phyloP scores from a whole-genome alignment of 2,329 filamentous ascomycete genomes.

The Trichoderma oligosporum region DNA sequence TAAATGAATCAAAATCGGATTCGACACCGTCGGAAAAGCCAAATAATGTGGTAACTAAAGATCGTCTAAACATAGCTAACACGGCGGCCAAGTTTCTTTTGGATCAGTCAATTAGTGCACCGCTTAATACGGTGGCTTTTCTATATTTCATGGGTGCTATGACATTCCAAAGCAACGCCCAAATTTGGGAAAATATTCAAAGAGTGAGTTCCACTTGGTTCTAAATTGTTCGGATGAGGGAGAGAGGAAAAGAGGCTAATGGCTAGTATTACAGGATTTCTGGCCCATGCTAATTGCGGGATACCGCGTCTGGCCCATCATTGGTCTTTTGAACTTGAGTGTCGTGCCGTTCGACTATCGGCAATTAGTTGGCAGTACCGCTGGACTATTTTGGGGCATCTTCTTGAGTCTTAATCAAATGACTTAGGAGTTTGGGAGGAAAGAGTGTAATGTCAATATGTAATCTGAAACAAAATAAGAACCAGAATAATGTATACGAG shows the following conservation, averaged over 20 bases:
- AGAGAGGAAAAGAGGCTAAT: neutral
- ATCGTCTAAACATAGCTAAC: constrained; percentile 4
- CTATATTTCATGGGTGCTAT: constrained; percentile 16
- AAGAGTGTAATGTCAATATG: neutral
- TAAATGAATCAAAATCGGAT: neutral
- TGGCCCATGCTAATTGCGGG: constrained; percentile 18
- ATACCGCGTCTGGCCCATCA: constrained; percentile 15
- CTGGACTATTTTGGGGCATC: constrained; percentile 9
- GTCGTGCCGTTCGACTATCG: constrained; percentile 18
- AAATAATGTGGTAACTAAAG: neutral
- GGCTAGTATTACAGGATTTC: constrained; percentile 5
- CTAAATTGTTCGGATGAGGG: neutral
- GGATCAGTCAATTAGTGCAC: constrained; percentile 13
- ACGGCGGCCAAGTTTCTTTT: constrained; percentile 14
- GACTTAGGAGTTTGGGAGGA: neutral
- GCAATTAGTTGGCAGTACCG: constrained; percentile 10
- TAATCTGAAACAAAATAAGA: too few relatives aligned
- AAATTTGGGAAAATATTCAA: constrained; percentile 6
- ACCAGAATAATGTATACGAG: neutral
- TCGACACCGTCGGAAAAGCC: neutral
- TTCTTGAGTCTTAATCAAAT: constrained; percentile 14
- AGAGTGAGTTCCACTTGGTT: neutral
- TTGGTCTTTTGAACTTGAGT: constrained; percentile 12
- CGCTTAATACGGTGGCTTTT: constrained; percentile 13
- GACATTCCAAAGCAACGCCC: constrained; percentile 9